These are phyloP conservation scores for Nitzschia sp. DNA, from an alignment of 108 stramenopile genomes.

Conservation along the genomic window DNA sequence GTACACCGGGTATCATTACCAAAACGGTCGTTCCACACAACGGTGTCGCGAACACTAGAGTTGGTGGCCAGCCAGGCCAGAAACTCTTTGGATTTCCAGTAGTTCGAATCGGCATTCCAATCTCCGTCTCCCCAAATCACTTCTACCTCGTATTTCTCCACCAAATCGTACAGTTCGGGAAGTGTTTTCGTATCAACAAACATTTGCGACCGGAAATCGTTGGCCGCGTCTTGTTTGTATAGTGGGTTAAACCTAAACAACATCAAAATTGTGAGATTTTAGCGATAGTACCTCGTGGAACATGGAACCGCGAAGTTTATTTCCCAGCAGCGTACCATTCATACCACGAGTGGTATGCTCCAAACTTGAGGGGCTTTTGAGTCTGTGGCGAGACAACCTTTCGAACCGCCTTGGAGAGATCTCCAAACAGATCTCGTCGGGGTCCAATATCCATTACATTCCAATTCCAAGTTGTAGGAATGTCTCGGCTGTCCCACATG, in stretches of 20 bases:
- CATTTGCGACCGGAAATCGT: conserved; percentile 32
- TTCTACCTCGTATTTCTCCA: conserved; percentile 46
- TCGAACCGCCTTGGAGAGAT: conserved; percentile 39
- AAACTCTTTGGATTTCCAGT: conserved; percentile 46
- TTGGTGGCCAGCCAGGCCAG: conserved; percentile 45
- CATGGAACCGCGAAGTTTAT: too few species aligned
- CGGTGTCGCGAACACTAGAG: conserved; percentile 35
- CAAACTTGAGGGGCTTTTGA: conserved; percentile 29
- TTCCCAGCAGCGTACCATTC: conserved; percentile 54
- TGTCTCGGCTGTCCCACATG: conserved; percentile 39
- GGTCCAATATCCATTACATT: conserved; percentile 52
- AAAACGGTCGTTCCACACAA: conserved; percentile 54
- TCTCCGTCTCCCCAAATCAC: conserved; percentile 53
- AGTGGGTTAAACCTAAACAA: conserved; percentile 37
- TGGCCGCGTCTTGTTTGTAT: conserved; percentile 26
- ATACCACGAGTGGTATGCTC: conserved; percentile 41
- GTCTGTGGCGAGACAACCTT: conserved; percentile 28
- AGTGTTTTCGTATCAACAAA: conserved; percentile 45
- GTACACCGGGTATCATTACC: conserved; percentile 36
- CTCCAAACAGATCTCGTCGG: conserved; percentile 43
- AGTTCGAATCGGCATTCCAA: conserved; percentile 33
- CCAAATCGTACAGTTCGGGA: conserved; percentile 47
- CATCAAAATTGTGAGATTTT: too few species aligned
- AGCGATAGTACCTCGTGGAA: too few species aligned
- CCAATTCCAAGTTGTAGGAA: conserved; percentile 50